Evolutionary conservation across 306 rosid species (phyloP).

Genomic region (Ceratonia siliqua): DNA sequence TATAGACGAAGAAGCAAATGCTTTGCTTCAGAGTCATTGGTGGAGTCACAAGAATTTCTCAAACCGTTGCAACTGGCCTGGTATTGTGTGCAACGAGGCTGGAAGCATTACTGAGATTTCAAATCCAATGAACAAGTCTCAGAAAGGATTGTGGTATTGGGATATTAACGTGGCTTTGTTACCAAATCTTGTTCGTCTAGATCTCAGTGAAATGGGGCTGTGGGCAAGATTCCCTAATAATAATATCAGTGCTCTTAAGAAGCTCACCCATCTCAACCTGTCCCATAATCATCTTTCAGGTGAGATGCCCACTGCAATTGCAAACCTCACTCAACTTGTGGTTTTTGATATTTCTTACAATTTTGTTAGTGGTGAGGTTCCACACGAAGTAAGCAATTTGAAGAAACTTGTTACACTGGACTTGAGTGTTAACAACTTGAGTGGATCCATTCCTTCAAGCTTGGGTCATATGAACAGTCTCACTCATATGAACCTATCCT

Average conservation of each 20-base stretch:
- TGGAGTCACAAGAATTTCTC: neutral
- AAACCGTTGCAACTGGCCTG: neutral
- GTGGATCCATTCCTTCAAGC: neutral
- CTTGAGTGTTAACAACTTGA: neutral
- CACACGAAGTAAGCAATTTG: neutral
- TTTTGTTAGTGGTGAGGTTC: neutral
- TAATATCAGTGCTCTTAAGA: neutral
- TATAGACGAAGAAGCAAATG: neutral
- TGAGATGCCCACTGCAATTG: neutral
- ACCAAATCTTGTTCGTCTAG: neutral
- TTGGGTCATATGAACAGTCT: constrained; percentile 19
- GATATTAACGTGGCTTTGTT: neutral
- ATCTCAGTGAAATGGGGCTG: neutral
- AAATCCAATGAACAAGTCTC: neutral
- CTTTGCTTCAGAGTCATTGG: constrained; percentile 7
- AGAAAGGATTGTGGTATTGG: neutral
- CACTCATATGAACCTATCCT: neutral
- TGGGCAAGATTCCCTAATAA: neutral
- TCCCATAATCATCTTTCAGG: neutral
- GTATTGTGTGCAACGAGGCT: neutral
- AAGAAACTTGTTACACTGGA: neutral
- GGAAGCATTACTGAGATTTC: constrained; percentile 1
- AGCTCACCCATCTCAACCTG: constrained; percentile 1
- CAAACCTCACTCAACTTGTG: neutral
- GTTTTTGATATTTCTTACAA: neutral